Conservation (phyloP, 139 green algal species). For the Closterium sp. region DNA sequence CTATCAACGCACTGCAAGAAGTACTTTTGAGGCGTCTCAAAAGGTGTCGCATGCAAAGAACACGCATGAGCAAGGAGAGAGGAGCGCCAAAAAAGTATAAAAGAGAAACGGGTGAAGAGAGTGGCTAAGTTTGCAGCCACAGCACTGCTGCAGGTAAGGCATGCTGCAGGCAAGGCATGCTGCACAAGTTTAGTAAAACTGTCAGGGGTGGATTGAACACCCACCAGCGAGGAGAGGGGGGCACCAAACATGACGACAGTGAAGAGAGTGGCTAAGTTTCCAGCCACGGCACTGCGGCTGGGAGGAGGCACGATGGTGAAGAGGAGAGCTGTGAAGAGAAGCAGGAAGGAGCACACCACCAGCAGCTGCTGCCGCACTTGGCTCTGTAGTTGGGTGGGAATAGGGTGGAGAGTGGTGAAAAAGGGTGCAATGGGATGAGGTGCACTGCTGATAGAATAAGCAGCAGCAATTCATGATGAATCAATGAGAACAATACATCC, state of each 20-base stretch:
- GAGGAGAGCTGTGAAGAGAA: neutral
- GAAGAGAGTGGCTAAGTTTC: neutral
- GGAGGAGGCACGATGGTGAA: neutral
- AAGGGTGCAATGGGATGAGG: neutral
- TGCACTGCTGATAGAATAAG: neutral
- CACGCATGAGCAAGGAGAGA: too few species aligned
- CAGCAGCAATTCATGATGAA: too few species aligned
- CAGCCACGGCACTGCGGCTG: neutral
- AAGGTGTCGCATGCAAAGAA: too few species aligned
- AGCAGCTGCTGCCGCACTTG: neutral
- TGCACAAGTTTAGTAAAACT: too few species aligned
- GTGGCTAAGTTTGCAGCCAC: too few species aligned
- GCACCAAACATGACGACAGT: conserved; percentile 28
- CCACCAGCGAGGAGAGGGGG: conserved; percentile 31
- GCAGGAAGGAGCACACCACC: neutral
- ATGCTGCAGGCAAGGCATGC: too few species aligned
- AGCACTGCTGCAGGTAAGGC: too few species aligned
- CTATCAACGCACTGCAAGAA: too few species aligned
- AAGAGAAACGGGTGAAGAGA: too few species aligned
- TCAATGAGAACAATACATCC: too few species aligned
- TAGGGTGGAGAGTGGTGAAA: neutral
- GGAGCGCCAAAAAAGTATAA: too few species aligned
- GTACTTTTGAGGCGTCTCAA: too few species aligned
- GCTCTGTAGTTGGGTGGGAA: neutral
- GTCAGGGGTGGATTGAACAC: neutral